phyloP scores from a whole-genome alignment of 2,329 filamentous ascomycete species.

The Nemania sp. region DNA sequence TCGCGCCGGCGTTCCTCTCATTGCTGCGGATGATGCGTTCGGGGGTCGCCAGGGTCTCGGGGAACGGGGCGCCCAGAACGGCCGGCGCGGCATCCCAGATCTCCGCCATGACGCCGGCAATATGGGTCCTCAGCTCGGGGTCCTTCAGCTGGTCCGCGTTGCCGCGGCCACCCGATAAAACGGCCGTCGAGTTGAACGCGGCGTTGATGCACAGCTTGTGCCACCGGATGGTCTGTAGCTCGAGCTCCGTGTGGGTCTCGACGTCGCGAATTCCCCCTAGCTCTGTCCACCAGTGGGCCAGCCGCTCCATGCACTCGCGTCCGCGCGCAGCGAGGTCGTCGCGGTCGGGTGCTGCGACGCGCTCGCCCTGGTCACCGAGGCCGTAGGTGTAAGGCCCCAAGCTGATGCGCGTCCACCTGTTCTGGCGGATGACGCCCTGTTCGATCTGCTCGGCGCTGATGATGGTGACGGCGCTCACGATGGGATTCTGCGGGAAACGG shows the following conservation, averaged over 20 bases:
- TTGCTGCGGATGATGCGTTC: constrained; percentile 67
- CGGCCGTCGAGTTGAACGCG: constrained; percentile 73
- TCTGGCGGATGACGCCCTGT: constrained; percentile 68
- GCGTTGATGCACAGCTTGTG: constrained; percentile 80
- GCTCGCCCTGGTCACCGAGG: constrained; percentile 40
- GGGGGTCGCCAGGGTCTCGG: constrained; percentile 62
- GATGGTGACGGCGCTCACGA: constrained; percentile 72
- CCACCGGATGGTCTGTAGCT: constrained; percentile 73
- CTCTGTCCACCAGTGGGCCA: constrained; percentile 58
- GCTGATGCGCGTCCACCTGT: constrained; percentile 74
- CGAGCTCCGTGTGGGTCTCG: constrained; percentile 65
- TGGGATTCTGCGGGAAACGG: constrained; percentile 63
- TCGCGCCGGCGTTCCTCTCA: constrained; percentile 65
- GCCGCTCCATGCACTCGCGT: constrained; percentile 49
- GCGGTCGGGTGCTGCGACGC: neutral
- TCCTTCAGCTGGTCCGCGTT: constrained; percentile 71
- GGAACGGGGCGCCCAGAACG: constrained; percentile 65
- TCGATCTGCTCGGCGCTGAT: constrained; percentile 68
- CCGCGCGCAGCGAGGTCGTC: constrained; percentile 43
- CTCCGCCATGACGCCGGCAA: constrained; percentile 71
- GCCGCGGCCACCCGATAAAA: constrained; percentile 65
- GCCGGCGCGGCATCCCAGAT: constrained; percentile 66
- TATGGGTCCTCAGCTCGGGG: constrained; percentile 63
- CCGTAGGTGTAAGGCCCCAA: constrained; percentile 67
- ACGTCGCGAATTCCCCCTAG: constrained; percentile 68